Evolutionary conservation across 1,139 yeast genomes (phyloP).

Genomic region (Diutina rugosa): DNA sequence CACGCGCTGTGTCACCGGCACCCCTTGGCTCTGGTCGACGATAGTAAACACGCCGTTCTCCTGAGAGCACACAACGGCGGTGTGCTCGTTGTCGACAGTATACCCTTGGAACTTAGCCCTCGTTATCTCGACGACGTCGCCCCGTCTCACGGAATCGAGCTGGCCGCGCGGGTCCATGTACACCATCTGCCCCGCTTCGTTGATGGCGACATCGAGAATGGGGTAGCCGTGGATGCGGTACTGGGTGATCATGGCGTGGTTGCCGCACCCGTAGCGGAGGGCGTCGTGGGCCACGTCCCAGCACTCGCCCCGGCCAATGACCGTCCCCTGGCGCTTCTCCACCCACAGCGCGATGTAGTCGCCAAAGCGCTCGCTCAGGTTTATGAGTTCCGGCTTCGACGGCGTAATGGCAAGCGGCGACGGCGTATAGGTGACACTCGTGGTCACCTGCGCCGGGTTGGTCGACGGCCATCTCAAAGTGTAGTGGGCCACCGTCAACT

Average conservation of each 20-base stretch:
- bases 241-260: constrained; percentile 45
- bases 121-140: constrained; percentile 29
- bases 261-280: constrained; percentile 44
- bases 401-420: constrained; percentile 35
- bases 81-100: constrained; percentile 30
- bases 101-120: constrained; percentile 24
- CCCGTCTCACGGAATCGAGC: constrained; percentile 25
- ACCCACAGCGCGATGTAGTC: constrained; percentile 53
- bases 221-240: constrained; percentile 49
- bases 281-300: constrained; percentile 70
- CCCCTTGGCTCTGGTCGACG: constrained; percentile 52
- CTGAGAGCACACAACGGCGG: constrained; percentile 40
- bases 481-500: constrained; percentile 35
- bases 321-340: constrained; percentile 38
- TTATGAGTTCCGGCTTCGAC: constrained; percentile 22
- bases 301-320: constrained; percentile 64
- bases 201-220: constrained; percentile 23
- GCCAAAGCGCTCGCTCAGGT: constrained; percentile 31
- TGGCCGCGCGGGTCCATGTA: constrained; percentile 7
- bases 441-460: constrained; percentile 11
- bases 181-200: background rate
- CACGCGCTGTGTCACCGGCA: constrained; percentile 33
- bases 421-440: constrained; percentile 25
- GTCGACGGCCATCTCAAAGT: constrained; percentile 32
- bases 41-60: constrained; percentile 22